These are phyloP conservation scores for Pleochaeta shiraiana DNA, from an alignment of 2,329 filamentous ascomycete genomes.

Conservation along the genomic window DNA sequence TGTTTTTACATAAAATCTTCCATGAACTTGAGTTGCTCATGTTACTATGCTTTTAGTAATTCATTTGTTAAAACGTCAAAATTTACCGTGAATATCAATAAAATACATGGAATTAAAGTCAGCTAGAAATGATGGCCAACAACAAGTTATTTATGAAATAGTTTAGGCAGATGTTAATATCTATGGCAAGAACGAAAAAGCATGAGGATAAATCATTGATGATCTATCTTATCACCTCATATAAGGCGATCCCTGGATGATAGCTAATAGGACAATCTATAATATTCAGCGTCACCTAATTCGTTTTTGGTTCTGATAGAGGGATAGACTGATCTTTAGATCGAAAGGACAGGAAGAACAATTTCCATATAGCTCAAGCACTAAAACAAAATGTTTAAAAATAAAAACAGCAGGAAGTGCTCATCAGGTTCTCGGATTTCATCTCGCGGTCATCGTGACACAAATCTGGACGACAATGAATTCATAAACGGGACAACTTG, in stretches of 20 bases:
- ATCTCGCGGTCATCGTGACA: neutral
- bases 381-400: neutral
- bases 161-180: neutral
- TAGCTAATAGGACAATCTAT: neutral
- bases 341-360: neutral
- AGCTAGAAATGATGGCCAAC: neutral
- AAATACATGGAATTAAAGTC: neutral
- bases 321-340: neutral
- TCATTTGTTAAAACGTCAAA: conserved; percentile 1
- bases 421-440: neutral
- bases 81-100: neutral
- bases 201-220: neutral
- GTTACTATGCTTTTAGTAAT: neutral
- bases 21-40: neutral
- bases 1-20: neutral
- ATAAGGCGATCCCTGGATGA: neutral
- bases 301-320: neutral
- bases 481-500: neutral
- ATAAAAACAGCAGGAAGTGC: neutral
- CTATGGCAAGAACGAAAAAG: neutral
- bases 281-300: neutral
- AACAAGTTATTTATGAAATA: neutral
- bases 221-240: neutral
- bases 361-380: neutral
- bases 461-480: neutral